A percentile compares a stretch with the other conserved stretches of the same genome.
These are phyloP conservation scores for Neurospora sp. DNA, from an alignment of 495 filamentous ascomycete species.

Conservation along the genomic window DNA sequence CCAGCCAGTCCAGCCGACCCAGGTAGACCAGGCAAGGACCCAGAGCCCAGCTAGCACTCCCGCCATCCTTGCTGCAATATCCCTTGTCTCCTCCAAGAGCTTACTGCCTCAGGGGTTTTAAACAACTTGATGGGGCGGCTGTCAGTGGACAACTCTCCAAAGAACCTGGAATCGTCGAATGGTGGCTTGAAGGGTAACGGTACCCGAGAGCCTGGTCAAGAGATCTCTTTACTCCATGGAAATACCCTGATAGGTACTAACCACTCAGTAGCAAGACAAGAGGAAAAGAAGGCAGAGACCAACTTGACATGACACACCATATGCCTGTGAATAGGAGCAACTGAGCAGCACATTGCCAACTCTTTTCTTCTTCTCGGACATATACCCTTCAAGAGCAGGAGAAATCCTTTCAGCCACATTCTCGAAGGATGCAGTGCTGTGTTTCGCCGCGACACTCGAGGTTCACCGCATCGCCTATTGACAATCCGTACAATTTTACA, in stretches of 20 bases:
- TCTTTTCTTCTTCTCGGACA: background rate
- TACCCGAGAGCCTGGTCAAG: constrained; percentile 9
- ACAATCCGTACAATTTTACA: constrained; percentile 6
- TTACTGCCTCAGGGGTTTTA: constrained; percentile 3
- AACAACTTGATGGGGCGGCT: background rate
- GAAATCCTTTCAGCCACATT: background rate
- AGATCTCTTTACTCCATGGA: constrained; percentile 5
- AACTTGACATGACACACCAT: background rate
- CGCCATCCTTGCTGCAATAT: constrained; percentile 12
- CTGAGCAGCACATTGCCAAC: background rate
- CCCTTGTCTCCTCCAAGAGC: constrained; percentile 11
- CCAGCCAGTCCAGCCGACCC: constrained; percentile 1
- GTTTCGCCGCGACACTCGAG: background rate
- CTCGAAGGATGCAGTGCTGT: background rate
- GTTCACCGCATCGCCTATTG: constrained; percentile 1
- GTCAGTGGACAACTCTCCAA: background rate
- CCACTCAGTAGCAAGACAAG: background rate
- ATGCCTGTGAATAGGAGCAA: background rate
- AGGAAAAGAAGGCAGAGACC: background rate
- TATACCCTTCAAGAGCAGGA: background rate
- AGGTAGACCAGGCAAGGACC: constrained; percentile 2
- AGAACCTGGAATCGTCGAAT: background rate
- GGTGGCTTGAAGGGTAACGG: constrained; percentile 7
- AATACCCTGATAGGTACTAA: background rate
- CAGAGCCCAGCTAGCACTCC: constrained; percentile 6